These are phyloP conservation scores for Lepiota subincarnata DNA, from an alignment of 768 basidiomycete species.

Conservation along the genomic window DNA sequence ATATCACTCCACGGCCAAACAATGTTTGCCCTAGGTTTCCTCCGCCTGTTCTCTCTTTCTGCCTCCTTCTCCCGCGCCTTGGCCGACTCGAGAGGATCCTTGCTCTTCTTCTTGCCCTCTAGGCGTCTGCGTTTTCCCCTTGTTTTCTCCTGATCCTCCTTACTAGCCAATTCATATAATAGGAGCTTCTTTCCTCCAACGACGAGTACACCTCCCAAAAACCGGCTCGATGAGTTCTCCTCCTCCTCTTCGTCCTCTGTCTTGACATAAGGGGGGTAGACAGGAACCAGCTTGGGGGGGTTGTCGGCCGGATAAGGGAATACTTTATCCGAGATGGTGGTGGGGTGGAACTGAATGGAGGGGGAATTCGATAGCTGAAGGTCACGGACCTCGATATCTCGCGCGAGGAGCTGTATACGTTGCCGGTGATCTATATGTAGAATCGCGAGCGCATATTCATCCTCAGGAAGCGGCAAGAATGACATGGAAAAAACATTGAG, in stretches of 20 bases:
- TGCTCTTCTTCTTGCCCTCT: constrained; percentile 47
- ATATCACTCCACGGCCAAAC: constrained; percentile 79
- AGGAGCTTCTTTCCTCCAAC: constrained; percentile 64
- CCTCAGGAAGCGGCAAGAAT: constrained; percentile 47
- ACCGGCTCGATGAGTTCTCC: constrained; percentile 28
- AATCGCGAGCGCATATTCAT: constrained; percentile 56
- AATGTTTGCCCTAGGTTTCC: constrained; percentile 51
- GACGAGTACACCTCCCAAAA: constrained; percentile 68
- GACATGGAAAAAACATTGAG: constrained; percentile 64
- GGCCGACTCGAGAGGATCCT: constrained; percentile 34
- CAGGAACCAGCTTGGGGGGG: constrained; percentile 36
- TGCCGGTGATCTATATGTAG: constrained; percentile 61
- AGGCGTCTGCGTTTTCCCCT: constrained; percentile 50
- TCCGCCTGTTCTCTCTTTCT: constrained; percentile 47
- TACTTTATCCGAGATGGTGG: constrained; percentile 45
- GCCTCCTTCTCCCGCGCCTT: constrained; percentile 55
- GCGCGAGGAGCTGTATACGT: constrained; percentile 59
- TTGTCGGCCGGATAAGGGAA: constrained; percentile 41
- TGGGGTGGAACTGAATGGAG: constrained; percentile 47
- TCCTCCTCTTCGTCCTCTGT: constrained; percentile 14
- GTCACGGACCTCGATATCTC: constrained; percentile 47
- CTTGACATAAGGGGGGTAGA: constrained; percentile 22
- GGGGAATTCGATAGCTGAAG: constrained; percentile 46
- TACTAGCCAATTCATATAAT: constrained; percentile 53
- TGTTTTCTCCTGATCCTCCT: constrained; percentile 46